Conservation (phyloP, 2,329 filamentous ascomycete genomes). For the Pseudogymnoascus sp. region DNA sequence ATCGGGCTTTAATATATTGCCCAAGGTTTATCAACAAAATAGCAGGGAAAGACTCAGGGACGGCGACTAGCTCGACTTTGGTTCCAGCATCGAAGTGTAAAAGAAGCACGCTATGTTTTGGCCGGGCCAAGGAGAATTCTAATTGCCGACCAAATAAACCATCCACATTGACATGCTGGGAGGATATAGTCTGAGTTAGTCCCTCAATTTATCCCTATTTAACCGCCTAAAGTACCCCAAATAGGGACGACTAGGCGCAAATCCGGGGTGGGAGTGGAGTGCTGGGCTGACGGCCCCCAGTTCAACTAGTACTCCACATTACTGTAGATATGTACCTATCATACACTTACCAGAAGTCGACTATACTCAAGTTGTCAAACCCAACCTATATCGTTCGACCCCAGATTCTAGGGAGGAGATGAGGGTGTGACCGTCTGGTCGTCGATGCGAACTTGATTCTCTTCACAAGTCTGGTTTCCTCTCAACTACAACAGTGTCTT, state of each 20-base stretch:
- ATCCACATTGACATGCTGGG: background rate
- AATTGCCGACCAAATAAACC: background rate
- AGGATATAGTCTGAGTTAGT: background rate
- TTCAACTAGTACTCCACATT: background rate
- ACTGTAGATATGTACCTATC: slow-evolving; percentile 4
- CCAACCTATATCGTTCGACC: background rate
- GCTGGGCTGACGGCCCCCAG: background rate
- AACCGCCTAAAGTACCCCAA: background rate
- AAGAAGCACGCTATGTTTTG: background rate
- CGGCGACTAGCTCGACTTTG: background rate
- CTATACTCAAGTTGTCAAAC: background rate
- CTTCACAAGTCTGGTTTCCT: background rate
- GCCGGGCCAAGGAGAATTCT: background rate
- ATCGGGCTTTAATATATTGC: background rate
- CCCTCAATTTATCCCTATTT: background rate
- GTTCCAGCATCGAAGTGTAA: background rate
- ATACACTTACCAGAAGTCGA: background rate
- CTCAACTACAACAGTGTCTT: background rate
- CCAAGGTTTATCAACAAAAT: background rate
- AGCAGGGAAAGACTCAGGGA: background rate
- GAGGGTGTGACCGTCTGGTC: slow-evolving; percentile 5
- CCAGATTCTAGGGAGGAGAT: background rate
- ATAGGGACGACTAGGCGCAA: background rate
- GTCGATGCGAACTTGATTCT: background rate
- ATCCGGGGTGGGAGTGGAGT: slow-evolving; percentile 3